Conservation (phyloP, 257 asterid genomes). For the Solanum ossicruentum region DNA sequence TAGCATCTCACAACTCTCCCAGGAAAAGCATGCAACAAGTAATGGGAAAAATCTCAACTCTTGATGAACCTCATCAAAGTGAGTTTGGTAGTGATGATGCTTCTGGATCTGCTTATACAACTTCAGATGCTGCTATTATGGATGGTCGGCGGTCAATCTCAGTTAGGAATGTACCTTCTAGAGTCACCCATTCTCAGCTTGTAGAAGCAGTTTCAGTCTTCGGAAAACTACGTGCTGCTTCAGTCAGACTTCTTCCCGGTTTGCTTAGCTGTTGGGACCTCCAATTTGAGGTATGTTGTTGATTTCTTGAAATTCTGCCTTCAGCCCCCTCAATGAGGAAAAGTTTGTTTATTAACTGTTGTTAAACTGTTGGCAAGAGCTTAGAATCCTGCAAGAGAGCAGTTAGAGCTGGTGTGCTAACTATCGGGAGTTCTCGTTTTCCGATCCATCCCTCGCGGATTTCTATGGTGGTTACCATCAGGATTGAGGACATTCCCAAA, state of each 20-base stretch:
- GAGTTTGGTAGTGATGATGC: not conserved
- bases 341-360: not conserved
- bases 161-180: constrained; percentile 15
- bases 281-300: not conserved
- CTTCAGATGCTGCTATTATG: not conserved
- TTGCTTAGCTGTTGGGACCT: constrained; percentile 5
- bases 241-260: constrained; percentile 8
- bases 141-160: constrained; percentile 9
- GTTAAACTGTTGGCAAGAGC: constrained; percentile 13
- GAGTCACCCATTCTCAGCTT: constrained; percentile 17
- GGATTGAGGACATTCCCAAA: constrained; percentile 26
- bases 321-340: not conserved
- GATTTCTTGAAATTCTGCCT: not conserved
- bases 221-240: constrained; percentile 34
- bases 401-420: constrained; percentile 15
- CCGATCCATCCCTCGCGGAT: constrained; percentile 10
- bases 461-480: constrained; percentile 18
- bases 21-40: not conserved
- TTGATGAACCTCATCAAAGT: not conserved
- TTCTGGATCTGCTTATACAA: not conserved
- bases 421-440: constrained; percentile 14
- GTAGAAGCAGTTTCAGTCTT: constrained; percentile 29
- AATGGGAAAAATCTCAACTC: not conserved
- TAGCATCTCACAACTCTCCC: constrained; percentile 1
- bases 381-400: constrained; percentile 27